These are phyloP conservation scores for Fusarium illudens DNA, from an alignment of 2,329 filamentous ascomycete species.

Conservation along the genomic window DNA sequence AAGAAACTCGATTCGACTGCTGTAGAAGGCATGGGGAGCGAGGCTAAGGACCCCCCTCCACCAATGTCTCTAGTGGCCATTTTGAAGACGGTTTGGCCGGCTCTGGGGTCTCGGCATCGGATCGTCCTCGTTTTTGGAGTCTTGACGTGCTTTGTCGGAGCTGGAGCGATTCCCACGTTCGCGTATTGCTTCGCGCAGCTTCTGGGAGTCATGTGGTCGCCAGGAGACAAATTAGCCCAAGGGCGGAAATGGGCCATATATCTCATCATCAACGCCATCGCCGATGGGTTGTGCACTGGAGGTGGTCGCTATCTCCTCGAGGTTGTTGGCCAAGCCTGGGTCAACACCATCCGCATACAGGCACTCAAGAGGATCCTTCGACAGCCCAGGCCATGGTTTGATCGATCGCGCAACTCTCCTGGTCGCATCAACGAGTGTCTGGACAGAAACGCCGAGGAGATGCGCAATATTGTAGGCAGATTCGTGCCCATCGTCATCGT, in stretches of 20 bases:
- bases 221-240: conserved; percentile 55
- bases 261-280: conserved; percentile 72
- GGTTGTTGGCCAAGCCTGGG: conserved; percentile 76
- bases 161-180: conserved; percentile 76
- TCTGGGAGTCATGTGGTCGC: conserved; percentile 72
- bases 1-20: neutral
- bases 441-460: conserved; percentile 86
- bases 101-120: conserved; percentile 61
- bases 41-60: conserved; percentile 1
- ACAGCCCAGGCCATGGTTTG: conserved; percentile 84
- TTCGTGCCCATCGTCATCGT: conserved; percentile 77
- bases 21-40: neutral
- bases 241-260: conserved; percentile 74
- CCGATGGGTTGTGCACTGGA: conserved; percentile 73
- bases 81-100: conserved; percentile 72
- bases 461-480: conserved; percentile 80
- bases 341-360: conserved; percentile 73
- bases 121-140: conserved; percentile 67
- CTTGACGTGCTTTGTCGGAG: conserved; percentile 68
- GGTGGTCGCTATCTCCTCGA: conserved; percentile 77
- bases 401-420: conserved; percentile 70
- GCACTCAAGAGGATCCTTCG: conserved; percentile 75
- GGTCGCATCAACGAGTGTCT: conserved; percentile 73
- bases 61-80: conserved; percentile 39
- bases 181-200: conserved; percentile 79